Evolutionary conservation across 2,329 filamentous ascomycete genomes (phyloP).

Genomic region (Pseudocercospora musae): DNA sequence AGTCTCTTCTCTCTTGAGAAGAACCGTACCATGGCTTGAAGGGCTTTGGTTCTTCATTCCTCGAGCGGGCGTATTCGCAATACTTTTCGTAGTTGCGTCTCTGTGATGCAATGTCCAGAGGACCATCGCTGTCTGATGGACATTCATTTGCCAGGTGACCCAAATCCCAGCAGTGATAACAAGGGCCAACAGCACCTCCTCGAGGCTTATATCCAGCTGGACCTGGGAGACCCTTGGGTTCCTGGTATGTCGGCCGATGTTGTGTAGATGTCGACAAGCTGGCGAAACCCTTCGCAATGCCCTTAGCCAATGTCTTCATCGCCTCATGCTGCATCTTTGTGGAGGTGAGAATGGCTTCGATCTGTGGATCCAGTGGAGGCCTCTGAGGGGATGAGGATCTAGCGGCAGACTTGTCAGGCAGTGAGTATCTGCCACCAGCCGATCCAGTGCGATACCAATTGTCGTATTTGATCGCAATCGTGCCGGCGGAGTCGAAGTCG

Average conservation of each 20-base stretch:
- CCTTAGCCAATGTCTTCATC: neutral
- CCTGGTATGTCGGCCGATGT: neutral
- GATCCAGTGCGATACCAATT: neutral
- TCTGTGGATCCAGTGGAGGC: neutral
- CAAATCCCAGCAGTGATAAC: neutral
- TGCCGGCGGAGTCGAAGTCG: neutral
- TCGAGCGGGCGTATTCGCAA: neutral
- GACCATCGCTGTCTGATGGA: neutral
- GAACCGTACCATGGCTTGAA: neutral
- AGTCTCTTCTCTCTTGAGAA: neutral
- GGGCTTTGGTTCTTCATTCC: neutral
- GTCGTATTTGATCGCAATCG: neutral
- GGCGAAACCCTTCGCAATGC: neutral
- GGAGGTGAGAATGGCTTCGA: neutral
- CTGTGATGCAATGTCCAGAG: neutral
- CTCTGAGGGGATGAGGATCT: neutral
- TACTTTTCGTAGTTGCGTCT: neutral
- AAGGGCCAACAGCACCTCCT: neutral
- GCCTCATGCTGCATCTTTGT: neutral
- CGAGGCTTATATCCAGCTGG: neutral
- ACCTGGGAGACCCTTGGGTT: neutral
- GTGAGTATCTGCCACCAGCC: neutral
- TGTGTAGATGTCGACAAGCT: neutral
- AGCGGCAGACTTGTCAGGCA: neutral
- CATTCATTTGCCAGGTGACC: neutral